Conservation (phyloP, 495 filamentous ascomycete species). For the Hypoxylon lenormandii region DNA sequence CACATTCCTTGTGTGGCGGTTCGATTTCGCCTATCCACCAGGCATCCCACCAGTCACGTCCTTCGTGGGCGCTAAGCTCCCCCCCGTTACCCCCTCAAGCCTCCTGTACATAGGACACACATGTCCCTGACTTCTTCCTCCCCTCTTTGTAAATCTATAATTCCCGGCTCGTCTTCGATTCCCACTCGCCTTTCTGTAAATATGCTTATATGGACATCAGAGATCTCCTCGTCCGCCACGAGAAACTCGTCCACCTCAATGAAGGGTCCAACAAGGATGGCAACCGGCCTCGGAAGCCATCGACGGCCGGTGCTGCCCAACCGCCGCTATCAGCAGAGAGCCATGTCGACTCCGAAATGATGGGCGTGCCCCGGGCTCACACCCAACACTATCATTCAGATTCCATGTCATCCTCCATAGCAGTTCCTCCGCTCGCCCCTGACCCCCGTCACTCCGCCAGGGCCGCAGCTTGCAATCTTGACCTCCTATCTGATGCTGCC, state of each 20-base stretch:
- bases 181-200: constrained; percentile 42
- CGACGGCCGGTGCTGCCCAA: constrained; percentile 54
- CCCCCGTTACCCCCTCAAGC: constrained; percentile 32
- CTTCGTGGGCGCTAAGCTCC: constrained; percentile 42
- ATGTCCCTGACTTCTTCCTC: constrained; percentile 36
- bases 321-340: constrained; percentile 53
- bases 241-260: constrained; percentile 77
- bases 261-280: constrained; percentile 66
- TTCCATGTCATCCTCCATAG: constrained; percentile 53
- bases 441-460: constrained; percentile 58
- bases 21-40: constrained; percentile 36
- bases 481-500: constrained; percentile 65
- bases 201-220: constrained; percentile 70
- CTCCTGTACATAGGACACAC: constrained; percentile 21
- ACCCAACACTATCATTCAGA: constrained; percentile 56
- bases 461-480: constrained; percentile 64
- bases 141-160: constrained; percentile 34
- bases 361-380: constrained; percentile 54
- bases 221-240: constrained; percentile 77
- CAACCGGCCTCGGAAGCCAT: constrained; percentile 60
- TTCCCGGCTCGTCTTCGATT: constrained; percentile 25
- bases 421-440: constrained; percentile 53
- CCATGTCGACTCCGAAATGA: constrained; percentile 60
- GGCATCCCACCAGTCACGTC: constrained; percentile 42
- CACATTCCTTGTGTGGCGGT: constrained; percentile 36